These are phyloP conservation scores for Coriaria nepalensis DNA, from an alignment of 306 rosid genomes.

Conservation along the genomic window DNA sequence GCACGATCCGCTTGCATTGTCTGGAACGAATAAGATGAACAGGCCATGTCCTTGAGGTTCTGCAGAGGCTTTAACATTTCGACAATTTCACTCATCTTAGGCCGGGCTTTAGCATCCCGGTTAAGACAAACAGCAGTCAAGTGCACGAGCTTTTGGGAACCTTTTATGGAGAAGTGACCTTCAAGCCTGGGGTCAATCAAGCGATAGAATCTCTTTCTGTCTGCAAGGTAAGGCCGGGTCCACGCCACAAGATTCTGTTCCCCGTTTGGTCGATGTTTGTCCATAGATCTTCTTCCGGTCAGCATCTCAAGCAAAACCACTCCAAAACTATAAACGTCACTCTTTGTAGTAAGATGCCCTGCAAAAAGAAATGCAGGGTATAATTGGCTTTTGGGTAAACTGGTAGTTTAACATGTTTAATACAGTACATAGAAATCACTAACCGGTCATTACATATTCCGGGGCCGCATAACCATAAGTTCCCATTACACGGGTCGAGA, in stretches of 20 bases:
- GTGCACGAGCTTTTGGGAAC: conserved; percentile 81
- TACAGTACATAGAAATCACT: conserved; percentile 1
- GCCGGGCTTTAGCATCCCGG: conserved; percentile 86
- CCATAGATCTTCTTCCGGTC: conserved; percentile 94
- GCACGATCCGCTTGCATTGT: conserved; percentile 61
- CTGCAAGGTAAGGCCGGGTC: conserved; percentile 96
- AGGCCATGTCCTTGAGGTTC: conserved; percentile 92
- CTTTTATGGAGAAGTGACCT: conserved; percentile 92
- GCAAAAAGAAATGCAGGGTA: conserved; percentile 8
- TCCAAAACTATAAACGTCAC: conserved; percentile 94
- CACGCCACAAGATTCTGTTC: conserved; percentile 96
- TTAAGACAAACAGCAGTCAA: conserved; percentile 83
- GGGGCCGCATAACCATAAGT: conserved; percentile 98
- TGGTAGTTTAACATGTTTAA: not conserved
- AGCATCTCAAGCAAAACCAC: conserved; percentile 95
- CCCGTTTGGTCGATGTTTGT: conserved; percentile 84
- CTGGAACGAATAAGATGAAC: conserved; percentile 87
- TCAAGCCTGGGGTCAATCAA: conserved; percentile 88
- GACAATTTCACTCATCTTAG: conserved; percentile 84
- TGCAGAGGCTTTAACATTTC: conserved; percentile 85
- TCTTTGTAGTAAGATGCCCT: conserved; percentile 96
- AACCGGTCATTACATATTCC: conserved; percentile 97
- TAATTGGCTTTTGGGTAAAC: not conserved
- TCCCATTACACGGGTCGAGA: conserved; percentile 98
- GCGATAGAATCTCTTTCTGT: conserved; percentile 73